Evolutionary conservation across 1,284 basidiomycete species (phyloP), one percentile per base, ranked within the genome.

Genomic region (Fomitopsis palustris): DNA sequence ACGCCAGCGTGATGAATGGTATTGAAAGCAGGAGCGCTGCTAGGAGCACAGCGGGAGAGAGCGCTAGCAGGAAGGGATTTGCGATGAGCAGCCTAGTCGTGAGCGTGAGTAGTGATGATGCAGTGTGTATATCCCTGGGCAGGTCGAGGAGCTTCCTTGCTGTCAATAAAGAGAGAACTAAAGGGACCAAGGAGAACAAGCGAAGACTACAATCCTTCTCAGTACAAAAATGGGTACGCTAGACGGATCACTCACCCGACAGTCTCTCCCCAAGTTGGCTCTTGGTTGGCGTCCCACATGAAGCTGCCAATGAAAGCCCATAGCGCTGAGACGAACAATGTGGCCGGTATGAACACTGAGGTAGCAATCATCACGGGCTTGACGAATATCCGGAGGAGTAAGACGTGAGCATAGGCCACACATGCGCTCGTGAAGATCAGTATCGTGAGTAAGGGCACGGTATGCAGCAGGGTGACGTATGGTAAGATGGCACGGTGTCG

Each of bases 241-340:
- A 17, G 1, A 16, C 17, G 25, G n/a, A 53, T 38, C 17, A 78
- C 87, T 74, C 74, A 83, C 86, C 93, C 94, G 67, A 91, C 85
- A 61, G 86, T 90, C 74, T 90, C 90, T 62, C 91, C 92, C 81
- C 87, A 90, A 10, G 88, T 88, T 31, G 86, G 85, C 60, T 84
- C 86, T 31, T 78, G 76, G 58, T 85, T 81, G 14, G 79, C 83
- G 62, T 90, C 86, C 78, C 89, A 90, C 80, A 95, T 91, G 67
- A 96, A 96, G 69, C 92, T 94, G 31, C 92, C 95, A 8, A 89
- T 82, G 66, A 96, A 92, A 1, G 93, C 92, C 89, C 93, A 95
- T 57, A 93, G 74, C 17, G 93, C 87, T 54, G 90, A 93, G 49
- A 94, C 77, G 65, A 92, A 84, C 31, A 96, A 78, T 0, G 90